Base-by-base conservation (phyloP, 208 protist genomes). In the Borovskyia barvae region DNA sequence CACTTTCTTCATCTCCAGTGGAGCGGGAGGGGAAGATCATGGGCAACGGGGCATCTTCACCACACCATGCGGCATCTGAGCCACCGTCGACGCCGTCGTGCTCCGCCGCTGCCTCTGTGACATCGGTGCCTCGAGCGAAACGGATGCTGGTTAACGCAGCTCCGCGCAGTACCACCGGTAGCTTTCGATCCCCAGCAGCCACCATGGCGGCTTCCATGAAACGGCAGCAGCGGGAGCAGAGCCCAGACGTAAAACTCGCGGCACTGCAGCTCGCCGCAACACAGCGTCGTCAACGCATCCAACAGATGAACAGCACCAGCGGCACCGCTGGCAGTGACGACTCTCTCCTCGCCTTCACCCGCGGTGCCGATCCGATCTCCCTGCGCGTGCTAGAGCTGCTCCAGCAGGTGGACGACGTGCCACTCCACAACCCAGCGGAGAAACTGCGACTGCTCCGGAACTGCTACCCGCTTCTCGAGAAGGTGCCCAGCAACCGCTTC, bases 381-480 rank as follows among this genome's bases (percentile, higher is more conserved):
- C 66, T 91, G 42, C 50, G 77, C 9, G 76, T 91, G 48, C 59
- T 91, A 20, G 65, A 79, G 47, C 79, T 79, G 20, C 58, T 93
- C 22, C 63, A 75, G 66, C 72, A 90, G 33, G 71, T 69, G 0
- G 87, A 93, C 17, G 22, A n/a, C 2, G 46, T 90, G 37, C 67
- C 80, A 5, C 53, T 49, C 29, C 54, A 54, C 25, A 75, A 74
- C 47, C 67, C 75, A 1, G 30, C 46, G 1, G 51, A 82, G 45
- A 84, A 82, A 58, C 52, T 91, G 45, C 50, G 60, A 39, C 29
- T 84, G 20, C 64, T 94, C 26, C 81, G 64, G 9, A 48, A 72
- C 33, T 94, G 87, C 61, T 83, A 87, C 61, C 80, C 77, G 9
- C 60, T 86, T 30, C 75, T 94, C 35, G 73, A 81, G 24, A 37